Percentiles rank a stretch among this genome's conserved stretches.
phyloP scores from a whole-genome alignment of 805 yeast genomes.

The Hanseniaspora thailandica region DNA sequence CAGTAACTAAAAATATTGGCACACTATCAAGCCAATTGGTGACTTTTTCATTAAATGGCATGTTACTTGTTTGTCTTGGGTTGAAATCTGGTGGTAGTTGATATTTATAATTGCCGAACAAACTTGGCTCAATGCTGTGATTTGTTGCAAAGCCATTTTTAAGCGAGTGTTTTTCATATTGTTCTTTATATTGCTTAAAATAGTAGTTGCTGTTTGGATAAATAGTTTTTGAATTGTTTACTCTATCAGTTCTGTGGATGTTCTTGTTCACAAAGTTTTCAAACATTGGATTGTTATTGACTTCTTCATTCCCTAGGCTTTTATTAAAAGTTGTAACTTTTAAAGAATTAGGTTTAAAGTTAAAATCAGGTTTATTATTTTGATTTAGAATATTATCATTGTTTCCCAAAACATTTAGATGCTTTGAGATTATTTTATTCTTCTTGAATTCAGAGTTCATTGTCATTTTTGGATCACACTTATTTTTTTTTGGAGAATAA shows the following conservation, averaged over 20 bases:
- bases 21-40: slow-evolving; percentile 49
- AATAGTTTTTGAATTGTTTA: neutral
- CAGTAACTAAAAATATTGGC: slow-evolving; percentile 27
- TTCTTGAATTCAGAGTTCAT: neutral
- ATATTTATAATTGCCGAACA: neutral
- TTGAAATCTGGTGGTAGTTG: slow-evolving; percentile 41
- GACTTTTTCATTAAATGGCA: slow-evolving; percentile 59
- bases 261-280: neutral
- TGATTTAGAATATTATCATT: neutral
- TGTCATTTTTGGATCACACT: neutral
- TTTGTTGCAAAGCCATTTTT: neutral
- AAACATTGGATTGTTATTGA: neutral
- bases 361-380: neutral
- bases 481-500: neutral
- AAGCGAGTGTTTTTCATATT: neutral
- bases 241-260: neutral
- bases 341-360: neutral
- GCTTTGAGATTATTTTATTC: neutral
- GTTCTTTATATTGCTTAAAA: slow-evolving; percentile 3
- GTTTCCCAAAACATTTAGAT: neutral
- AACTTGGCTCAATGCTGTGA: slow-evolving; percentile 14
- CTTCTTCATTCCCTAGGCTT: neutral
- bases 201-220: slow-evolving; percentile 3
- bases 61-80: slow-evolving; percentile 51
- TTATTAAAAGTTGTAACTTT: neutral